Percentiles rank a stretch among this genome's conserved stretches.
phyloP scores from a whole-genome alignment of 176 grass and related monocot genomes.

The Avena eriantha region DNA sequence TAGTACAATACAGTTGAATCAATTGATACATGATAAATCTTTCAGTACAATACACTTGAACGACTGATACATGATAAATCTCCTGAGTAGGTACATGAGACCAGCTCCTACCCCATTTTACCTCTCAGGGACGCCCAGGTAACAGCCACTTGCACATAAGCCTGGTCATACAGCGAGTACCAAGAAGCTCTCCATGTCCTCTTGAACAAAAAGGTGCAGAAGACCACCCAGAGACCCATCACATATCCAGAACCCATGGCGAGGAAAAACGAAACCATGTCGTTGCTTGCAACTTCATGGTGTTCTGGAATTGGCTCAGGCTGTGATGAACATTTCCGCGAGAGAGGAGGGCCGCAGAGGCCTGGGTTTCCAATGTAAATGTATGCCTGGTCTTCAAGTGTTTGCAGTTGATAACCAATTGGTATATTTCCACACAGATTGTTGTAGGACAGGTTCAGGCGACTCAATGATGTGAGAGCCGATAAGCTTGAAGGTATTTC shows the following conservation, averaged over 20 bases:
- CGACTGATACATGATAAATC: not conserved
- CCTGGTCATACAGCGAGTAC: not conserved
- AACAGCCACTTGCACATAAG: not conserved
- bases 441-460: conserved; percentile 31
- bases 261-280: not conserved
- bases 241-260: not conserved
- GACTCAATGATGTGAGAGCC: not conserved
- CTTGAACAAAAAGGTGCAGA: not conserved
- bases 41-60: not conserved
- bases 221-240: conserved; percentile 5
- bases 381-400: not conserved
- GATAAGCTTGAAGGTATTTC: conserved; percentile 24
- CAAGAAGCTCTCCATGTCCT: not conserved
- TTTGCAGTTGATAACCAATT: conserved; percentile 8
- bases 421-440: conserved; percentile 23
- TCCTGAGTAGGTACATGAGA: not conserved
- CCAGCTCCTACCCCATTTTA: not conserved
- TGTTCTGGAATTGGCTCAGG: not conserved
- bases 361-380: not conserved
- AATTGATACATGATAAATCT: not conserved
- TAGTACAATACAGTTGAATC: not conserved
- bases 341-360: not conserved
- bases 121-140: not conserved
- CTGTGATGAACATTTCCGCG: not conserved
- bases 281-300: not conserved